Base-by-base conservation (phyloP, 495 filamentous ascomycete species). In the Rhypophila decipiens region DNA sequence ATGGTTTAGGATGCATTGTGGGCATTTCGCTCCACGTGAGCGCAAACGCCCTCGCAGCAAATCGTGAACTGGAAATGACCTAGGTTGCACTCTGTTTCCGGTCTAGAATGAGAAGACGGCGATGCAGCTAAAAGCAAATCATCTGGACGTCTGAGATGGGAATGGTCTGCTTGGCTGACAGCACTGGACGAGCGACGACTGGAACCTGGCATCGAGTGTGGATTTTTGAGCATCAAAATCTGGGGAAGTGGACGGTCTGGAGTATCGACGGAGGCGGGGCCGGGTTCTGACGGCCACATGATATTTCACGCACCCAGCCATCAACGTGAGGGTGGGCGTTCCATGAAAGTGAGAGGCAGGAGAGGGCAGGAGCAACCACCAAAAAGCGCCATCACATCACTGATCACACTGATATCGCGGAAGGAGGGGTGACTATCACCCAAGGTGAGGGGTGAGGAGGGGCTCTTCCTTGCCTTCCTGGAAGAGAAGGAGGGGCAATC, bases 11-110 rank as follows among this genome's bases (percentile, higher is more conserved):
- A n/a, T n/a, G n/a, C n/a, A n/a, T 27, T n/a, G 19, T 17, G 42
- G 41, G 29, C 7, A 7, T 7, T 31, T 31, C 27, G 7, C 36
- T 31, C 44, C 50, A 52, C 47, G 51, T 41, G 52, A 54, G 24
- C 41, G 39, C 47, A 46, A 54, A 54, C 52, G 23, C 24, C 47
- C 39, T 36, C 47, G 18, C 47, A 42, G 42, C 24, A 42, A n/a
- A 22, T 34, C 42, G 42, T 31, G 46, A 54, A 54, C 52, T 17
- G n/a, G 27, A 29, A 7, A 21, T 31, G 24, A 33, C 9, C 1
- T 18, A 8, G 17, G 36, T 39, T 39, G 13, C 36, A 39, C n/a
- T 13, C 13, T 9, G 18, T 35, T 15, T 12, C 31, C 36, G 20
- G 18, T 39, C 36, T 39, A 18, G 9, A 39, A 39, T 9, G 9